Base-by-base conservation (phyloP, 495 filamentous ascomycete genomes). In the Halenospora varia region DNA sequence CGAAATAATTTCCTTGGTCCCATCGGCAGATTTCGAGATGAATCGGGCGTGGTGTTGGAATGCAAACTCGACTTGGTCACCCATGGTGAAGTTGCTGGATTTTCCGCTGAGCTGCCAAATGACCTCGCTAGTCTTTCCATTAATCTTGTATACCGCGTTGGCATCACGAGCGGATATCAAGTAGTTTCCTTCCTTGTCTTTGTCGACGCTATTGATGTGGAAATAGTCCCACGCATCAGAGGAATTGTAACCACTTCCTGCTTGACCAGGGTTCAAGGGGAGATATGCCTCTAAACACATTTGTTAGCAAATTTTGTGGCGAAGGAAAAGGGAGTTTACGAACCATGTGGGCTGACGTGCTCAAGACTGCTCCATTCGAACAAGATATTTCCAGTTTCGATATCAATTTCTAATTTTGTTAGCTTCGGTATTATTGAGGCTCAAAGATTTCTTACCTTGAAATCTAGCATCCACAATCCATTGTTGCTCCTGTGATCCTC, bases 191-290 rank as follows among this genome's bases (percentile, higher is more conserved):
- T 77, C 74, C 0, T 45, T 44, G 63, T 82, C 77, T 66, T 83
- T 84, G 62, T 85, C 82, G 51, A 87, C 72, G 18, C 79, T 82
- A 66, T 85, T 84, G 68, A 87, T 81, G 66, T 84, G 82, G 70
- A 85, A 85, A 65, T 81, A 85, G 66, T 87, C 81, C 78, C 79
- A 85, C 2, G 82, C 77, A 22, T 62, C 55, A 10, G 47, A 15
- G 25, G 23, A 48, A 24, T 53, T 57, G 57, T 77, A 70, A 25
- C 80, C 78, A 2, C 75, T 71, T 1, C 79, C 78, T 3, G 77
- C 77, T 65, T 80, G 77, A 40, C 77, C 77, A 1, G 77, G 75
- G 56, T 77, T 77, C 18, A 81, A 62, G n/a, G 74, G 64, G 62
- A 80, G 74, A n/a, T 80, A 66, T 1, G 77, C 72, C 61, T 81